These are phyloP conservation scores for Starmerella asiatica DNA, from an alignment of 805 yeast genomes.

Conservation along the genomic window DNA sequence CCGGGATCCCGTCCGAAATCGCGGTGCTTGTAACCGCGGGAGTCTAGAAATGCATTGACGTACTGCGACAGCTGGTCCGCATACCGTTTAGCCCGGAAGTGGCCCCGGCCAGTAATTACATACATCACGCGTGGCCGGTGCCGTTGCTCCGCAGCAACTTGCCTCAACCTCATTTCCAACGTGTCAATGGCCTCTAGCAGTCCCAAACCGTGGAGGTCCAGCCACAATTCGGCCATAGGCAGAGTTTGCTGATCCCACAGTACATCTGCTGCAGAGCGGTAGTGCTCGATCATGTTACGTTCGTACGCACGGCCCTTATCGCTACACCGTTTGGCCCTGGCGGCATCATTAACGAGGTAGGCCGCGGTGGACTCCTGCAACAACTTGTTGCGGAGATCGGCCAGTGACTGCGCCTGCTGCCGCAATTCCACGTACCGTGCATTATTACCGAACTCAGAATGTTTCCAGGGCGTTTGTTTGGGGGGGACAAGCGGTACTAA, in stretches of 20 bases:
- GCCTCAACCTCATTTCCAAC: constrained; percentile 20
- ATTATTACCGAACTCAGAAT: constrained; percentile 18
- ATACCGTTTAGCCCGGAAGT: constrained; percentile 17
- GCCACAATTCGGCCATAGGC: constrained; percentile 22
- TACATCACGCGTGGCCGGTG: constrained; percentile 23
- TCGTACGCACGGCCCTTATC: constrained; percentile 26
- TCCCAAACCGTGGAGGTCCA: constrained; percentile 29
- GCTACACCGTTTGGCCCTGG: constrained; percentile 23
- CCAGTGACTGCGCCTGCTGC: constrained; percentile 20
- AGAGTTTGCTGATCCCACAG: constrained; percentile 20
- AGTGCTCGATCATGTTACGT: constrained; percentile 21
- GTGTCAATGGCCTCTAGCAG: constrained; percentile 26
- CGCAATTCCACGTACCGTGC: constrained; percentile 22
- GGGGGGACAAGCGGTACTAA: constrained; percentile 12
- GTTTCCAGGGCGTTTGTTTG: constrained; percentile 24
- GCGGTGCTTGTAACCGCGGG: constrained; percentile 30
- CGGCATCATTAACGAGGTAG: constrained; percentile 26
- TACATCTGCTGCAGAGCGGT: constrained; percentile 22
- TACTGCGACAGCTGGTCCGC: constrained; percentile 26
- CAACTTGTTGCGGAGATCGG: constrained; percentile 26
- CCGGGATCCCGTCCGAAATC: constrained; percentile 25
- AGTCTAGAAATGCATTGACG: constrained; percentile 26
- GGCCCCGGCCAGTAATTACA: constrained; percentile 27
- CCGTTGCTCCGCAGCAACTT: constrained; percentile 18
- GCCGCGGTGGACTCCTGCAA: constrained; percentile 26